Evolutionary conservation across 768 basidiomycete species (phyloP).

Genomic region (Boletellus sp.): DNA sequence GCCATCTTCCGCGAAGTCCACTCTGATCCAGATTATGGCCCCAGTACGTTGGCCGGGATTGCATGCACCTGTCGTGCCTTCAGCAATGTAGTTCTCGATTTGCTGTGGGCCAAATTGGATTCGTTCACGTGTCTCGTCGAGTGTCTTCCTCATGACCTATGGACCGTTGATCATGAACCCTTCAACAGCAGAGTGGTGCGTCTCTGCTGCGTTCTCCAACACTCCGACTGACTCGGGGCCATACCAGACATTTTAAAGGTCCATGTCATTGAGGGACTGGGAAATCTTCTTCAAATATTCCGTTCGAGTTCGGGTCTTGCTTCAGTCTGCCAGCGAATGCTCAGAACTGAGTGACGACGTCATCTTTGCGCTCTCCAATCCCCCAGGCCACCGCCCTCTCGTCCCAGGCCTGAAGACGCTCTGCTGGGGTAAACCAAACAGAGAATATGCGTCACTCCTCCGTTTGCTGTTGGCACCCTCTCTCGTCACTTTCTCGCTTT

Average conservation of each 20-base stretch:
- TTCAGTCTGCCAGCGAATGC: neutral
- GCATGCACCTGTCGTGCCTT: conserved; percentile 27
- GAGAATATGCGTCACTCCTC: conserved; percentile 17
- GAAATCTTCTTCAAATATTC: conserved; percentile 27
- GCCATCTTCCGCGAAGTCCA: conserved; percentile 20
- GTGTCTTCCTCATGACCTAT: conserved; percentile 28
- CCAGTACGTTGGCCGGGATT: conserved; percentile 15
- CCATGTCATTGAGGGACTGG: conserved; percentile 29
- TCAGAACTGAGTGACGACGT: conserved; percentile 16
- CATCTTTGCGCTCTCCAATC: conserved; percentile 23
- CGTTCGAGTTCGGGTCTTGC: conserved; percentile 16
- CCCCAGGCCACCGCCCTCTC: conserved; percentile 20
- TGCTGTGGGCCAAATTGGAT: conserved; percentile 20
- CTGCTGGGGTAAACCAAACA: conserved; percentile 14
- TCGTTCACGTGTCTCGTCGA: conserved; percentile 21
- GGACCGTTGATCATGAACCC: conserved; percentile 18
- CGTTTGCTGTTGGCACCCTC: conserved; percentile 21
- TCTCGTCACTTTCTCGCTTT: conserved; percentile 15
- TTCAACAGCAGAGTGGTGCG: conserved; percentile 10
- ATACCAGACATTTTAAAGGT: conserved; percentile 19
- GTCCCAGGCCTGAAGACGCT: conserved; percentile 21
- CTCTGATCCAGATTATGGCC: neutral
- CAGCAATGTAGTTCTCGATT: conserved; percentile 21
- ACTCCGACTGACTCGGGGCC: conserved; percentile 6
- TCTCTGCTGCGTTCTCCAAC: neutral